Evolutionary conservation across 345 rosid genomes (phyloP).

Genomic region (Bruguiera sexangula): DNA sequence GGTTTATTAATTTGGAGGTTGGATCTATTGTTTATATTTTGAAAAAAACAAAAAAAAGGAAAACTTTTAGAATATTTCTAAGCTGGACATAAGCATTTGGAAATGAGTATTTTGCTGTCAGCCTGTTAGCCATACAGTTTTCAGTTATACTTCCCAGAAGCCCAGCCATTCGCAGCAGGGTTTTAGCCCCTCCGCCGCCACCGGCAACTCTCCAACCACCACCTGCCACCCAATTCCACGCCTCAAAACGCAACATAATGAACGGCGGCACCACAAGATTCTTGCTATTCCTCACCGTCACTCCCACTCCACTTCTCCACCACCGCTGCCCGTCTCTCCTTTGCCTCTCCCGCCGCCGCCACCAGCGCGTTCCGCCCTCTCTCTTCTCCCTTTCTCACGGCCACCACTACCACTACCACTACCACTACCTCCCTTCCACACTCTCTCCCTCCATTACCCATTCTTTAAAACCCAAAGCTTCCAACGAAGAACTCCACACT

Average conservation of each 20-base stretch:
- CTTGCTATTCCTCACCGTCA: conserved; percentile 46
- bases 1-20: too few species aligned
- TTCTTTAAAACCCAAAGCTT: background rate
- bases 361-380: background rate
- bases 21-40: too few species aligned
- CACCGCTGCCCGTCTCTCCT: conserved; percentile 16
- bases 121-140: background rate
- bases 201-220: background rate
- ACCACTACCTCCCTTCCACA: background rate
- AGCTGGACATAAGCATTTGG: too few species aligned
- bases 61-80: too few species aligned
- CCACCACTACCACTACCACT: too few species aligned
- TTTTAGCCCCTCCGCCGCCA: conserved; percentile 15
- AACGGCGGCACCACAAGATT: conserved; percentile 56
- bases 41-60: too few species aligned
- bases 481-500: background rate
- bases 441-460: background rate
- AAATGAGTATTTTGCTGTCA: too few species aligned
- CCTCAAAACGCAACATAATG: conserved; percentile 28
- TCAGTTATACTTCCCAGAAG: background rate
- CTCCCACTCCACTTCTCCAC: conserved; percentile 30
- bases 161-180: conserved; percentile 20
- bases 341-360: background rate
- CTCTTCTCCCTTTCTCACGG: background rate
- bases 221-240: conserved; percentile 6